A percentile compares a stretch with the other conserved stretches of the same genome.
phyloP scores from a whole-genome alignment of 257 asterid species.

The Nicotiana obtusifolia region DNA sequence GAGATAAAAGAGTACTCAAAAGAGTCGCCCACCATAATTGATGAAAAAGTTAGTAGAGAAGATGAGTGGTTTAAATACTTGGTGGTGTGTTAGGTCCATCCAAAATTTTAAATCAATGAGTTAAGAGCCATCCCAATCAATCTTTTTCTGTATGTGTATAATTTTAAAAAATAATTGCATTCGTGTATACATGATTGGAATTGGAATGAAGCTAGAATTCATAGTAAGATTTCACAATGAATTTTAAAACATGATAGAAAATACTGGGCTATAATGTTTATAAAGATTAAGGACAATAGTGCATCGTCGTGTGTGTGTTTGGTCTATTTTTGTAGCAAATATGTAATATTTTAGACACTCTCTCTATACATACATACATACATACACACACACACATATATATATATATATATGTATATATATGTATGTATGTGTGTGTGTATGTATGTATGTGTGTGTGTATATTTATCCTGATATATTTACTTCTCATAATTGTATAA shows the following conservation, averaged over 20 bases:
- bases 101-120: neutral
- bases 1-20: conserved; percentile 9
- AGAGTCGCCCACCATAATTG: conserved; percentile 26
- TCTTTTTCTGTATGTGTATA: neutral
- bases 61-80: conserved; percentile 19
- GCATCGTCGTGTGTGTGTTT: too few species aligned
- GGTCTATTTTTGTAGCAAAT: neutral
- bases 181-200: neutral
- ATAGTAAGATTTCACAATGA: neutral
- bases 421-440: too few species aligned
- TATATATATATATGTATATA: too few species aligned
- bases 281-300: neutral
- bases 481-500: too few species aligned
- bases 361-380: too few species aligned
- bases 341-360: too few species aligned
- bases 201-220: neutral
- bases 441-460: too few species aligned
- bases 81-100: neutral
- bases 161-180: neutral
- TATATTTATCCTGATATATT: too few species aligned
- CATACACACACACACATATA: too few species aligned
- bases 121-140: neutral
- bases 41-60: neutral
- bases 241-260: neutral
- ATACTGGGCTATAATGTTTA: neutral